Evolutionary conservation across 129 eudicot species (phyloP), one percentile per base, ranked within the genome.

Genomic region (Helianthus annuus): DNA sequence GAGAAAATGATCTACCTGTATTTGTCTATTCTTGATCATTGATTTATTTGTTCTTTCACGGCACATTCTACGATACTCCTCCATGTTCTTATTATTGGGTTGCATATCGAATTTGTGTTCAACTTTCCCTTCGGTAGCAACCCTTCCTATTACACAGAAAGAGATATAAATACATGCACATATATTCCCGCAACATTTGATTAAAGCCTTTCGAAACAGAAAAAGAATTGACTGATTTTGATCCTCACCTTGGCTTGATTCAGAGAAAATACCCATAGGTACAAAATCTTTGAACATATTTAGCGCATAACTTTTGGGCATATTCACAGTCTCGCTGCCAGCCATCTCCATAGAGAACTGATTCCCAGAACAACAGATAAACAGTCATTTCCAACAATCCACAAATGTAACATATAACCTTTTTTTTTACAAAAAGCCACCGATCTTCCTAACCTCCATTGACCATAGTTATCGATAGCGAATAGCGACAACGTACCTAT

Each of bases 91-190:
- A 42, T 81, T 84, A 48, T 90, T 86, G 53, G 97, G 95, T 55
- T 87, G 88, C 97, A 90, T 87, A 77, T 90, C 95, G 75, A 90
- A 87, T 75, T 90, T 90, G 74, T 87, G 87, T 58, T 87, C 97
- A 67, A 87, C 97, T 65, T 85, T 87, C 49, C 97, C 94, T 81
- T 90, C 94, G 24, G 77, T 55, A 14, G 93, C 85, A 66, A 85
- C 78, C 74, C 56, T 87, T 15, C 86, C 96, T 90, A 64, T 66
- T 9, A 60, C 32, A 56, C 74, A 72, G 3, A 59, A 6, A 14
- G 70, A 65, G 2, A 63, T 22, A 64, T 16, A 17, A 40, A 65
- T 19, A 44, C 54, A 65, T 65, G 53, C 36, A 65, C 44, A 58
- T 39, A 32, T 11, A 59, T 12, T 59, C 36, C 52, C 16, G 3